These are phyloP conservation scores for Didymella pinodella DNA, from an alignment of 2,329 filamentous ascomycete genomes.

Conservation along the genomic window DNA sequence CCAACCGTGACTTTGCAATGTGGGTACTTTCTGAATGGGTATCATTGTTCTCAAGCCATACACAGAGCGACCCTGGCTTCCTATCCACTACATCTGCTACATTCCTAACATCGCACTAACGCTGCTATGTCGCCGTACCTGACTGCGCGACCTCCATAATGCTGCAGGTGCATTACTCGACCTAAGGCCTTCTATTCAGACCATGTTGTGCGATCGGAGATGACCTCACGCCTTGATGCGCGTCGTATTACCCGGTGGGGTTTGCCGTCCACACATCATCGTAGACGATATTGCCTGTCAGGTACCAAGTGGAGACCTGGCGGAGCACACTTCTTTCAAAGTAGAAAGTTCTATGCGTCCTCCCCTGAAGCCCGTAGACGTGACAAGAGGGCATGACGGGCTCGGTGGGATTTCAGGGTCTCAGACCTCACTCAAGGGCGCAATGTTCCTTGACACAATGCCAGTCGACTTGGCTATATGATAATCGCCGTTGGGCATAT, in stretches of 20 bases:
- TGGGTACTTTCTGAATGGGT: background rate
- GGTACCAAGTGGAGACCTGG: background rate
- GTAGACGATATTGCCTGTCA: conserved; percentile 3
- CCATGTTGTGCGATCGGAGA: background rate
- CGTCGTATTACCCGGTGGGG: conserved; percentile 15
- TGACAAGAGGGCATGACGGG: background rate
- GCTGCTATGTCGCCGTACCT: background rate
- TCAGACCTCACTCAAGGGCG: background rate
- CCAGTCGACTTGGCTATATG: conserved; percentile 4
- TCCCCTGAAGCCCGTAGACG: conserved; percentile 1
- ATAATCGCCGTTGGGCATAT: background rate
- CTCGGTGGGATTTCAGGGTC: background rate
- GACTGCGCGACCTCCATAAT: background rate
- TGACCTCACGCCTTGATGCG: background rate
- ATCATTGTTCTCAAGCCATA: background rate
- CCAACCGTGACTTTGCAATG: background rate
- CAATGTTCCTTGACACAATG: background rate
- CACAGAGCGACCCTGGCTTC: background rate
- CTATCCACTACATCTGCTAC: background rate
- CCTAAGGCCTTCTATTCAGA: background rate
- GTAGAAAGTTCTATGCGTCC: conserved; percentile 9
- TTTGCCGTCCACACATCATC: conserved; percentile 1
- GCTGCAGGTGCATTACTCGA: background rate
- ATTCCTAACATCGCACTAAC: no score
- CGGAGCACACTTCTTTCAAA: background rate